Evolutionary conservation across 345 rosid species (phyloP).

Genomic region (Citrus hindsii): DNA sequence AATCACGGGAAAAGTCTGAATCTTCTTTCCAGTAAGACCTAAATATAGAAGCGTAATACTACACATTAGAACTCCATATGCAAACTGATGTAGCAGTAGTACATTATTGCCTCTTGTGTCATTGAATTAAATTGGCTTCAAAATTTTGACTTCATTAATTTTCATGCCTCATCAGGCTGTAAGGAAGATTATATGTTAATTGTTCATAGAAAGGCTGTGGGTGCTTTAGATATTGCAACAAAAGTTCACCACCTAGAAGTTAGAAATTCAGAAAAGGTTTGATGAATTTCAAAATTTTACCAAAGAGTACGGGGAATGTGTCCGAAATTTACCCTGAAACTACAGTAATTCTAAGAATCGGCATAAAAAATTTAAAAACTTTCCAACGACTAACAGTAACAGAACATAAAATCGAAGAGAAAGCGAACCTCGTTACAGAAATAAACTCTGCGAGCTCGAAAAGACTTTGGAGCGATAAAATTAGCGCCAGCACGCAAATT

Average conservation of each 20-base stretch:
- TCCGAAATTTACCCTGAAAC: background rate
- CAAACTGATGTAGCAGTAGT: background rate
- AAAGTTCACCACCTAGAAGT: background rate
- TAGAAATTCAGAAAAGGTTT: background rate
- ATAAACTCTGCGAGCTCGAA: constrained; percentile 80
- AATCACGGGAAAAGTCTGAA: background rate
- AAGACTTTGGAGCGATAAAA: constrained; percentile 79
- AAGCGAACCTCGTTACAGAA: constrained; percentile 76
- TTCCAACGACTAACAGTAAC: background rate
- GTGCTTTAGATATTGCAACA: background rate
- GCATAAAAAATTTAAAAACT: background rate
- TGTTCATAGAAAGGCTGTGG: background rate
- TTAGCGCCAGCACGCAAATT: constrained; percentile 83
- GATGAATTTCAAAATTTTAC: background rate
- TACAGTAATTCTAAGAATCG: background rate
- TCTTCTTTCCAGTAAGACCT: background rate
- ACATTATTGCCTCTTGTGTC: background rate
- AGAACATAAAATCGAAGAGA: background rate
- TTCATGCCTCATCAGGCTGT: background rate
- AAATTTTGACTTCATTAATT: too few relatives aligned
- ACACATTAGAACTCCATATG: background rate
- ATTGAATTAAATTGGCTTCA: background rate
- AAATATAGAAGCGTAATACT: background rate
- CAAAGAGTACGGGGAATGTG: too few relatives aligned
- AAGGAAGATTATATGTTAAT: background rate